Evolutionary conservation across 345 rosid genomes (phyloP).

Genomic region (Salix suchowensis): DNA sequence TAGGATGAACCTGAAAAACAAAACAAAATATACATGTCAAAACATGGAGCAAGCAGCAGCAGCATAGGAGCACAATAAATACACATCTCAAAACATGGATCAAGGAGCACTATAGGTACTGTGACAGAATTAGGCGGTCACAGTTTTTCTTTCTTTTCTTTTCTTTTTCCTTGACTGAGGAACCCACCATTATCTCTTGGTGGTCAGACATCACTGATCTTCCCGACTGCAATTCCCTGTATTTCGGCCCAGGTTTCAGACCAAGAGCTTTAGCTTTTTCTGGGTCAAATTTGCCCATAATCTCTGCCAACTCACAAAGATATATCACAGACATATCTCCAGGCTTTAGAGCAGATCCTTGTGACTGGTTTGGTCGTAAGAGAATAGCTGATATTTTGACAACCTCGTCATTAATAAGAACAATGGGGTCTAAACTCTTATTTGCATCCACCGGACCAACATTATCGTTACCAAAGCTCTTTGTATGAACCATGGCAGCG

Average conservation of each 20-base stretch:
- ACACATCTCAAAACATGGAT: no score
- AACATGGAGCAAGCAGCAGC: not conserved
- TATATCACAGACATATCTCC: conserved; percentile 85
- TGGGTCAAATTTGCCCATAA: conserved; percentile 78
- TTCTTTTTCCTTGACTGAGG: conserved; percentile 7
- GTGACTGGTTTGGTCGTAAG: conserved; percentile 37
- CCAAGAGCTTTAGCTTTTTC: conserved; percentile 78
- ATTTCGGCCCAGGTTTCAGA: conserved; percentile 76
- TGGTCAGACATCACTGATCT: conserved; percentile 74
- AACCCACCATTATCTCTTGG: conserved; percentile 61
- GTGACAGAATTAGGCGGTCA: not conserved
- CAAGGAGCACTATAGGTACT: no score
- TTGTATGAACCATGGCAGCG: conserved; percentile 93
- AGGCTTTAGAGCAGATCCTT: conserved; percentile 40
- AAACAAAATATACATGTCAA: conserved; percentile 7
- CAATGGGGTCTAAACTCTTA: conserved; percentile 42
- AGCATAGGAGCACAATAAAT: not conserved
- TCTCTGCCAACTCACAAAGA: conserved; percentile 79
- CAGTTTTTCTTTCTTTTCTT: no score
- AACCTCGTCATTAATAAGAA: conserved; percentile 69
- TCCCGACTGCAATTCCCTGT: conserved; percentile 71
- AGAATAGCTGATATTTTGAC: conserved; percentile 81
- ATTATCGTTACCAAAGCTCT: conserved; percentile 66
- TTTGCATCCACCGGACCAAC: conserved; percentile 27
- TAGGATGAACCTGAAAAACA: conserved; percentile 66